Conservation (phyloP, 257 asterid genomes). For the Nicotiana otophora region DNA sequence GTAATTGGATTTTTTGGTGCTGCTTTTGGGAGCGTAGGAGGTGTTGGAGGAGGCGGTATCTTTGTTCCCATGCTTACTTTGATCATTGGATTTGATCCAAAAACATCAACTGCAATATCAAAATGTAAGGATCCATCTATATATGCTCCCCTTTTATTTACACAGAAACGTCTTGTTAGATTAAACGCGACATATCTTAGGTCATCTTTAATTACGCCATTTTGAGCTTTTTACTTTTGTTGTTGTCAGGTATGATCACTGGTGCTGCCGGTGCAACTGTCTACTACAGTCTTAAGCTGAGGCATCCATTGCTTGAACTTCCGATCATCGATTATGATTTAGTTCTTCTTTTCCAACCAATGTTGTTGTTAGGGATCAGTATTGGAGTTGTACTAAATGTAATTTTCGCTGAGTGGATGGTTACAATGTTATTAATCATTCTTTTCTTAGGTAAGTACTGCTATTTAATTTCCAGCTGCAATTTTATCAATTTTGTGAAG, state of each 20-base stretch:
- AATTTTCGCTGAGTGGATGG: constrained; percentile 62
- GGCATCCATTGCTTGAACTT: constrained; percentile 51
- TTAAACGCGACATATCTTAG: too few relatives aligned
- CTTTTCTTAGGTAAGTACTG: constrained; percentile 44
- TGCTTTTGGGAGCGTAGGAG: constrained; percentile 63
- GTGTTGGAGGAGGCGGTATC: constrained; percentile 65
- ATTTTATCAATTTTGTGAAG: background rate
- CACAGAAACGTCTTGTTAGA: too few relatives aligned
- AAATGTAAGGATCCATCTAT: constrained; percentile 32
- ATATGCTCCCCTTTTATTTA: too few relatives aligned
- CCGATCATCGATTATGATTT: constrained; percentile 60
- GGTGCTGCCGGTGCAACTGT: constrained; percentile 60
- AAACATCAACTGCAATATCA: constrained; percentile 57
- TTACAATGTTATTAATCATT: constrained; percentile 43
- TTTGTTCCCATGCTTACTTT: constrained; percentile 56
- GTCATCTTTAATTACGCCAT: background rate
- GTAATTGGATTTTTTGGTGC: constrained; percentile 64
- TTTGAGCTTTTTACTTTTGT: constrained; percentile 4
- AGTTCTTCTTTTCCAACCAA: constrained; percentile 61
- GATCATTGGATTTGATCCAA: constrained; percentile 53
- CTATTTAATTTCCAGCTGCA: background rate
- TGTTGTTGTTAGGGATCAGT: constrained; percentile 56
- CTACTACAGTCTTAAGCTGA: constrained; percentile 46
- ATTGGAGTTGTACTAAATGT: constrained; percentile 55
- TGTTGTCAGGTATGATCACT: constrained; percentile 46